Percentiles rank a stretch among this genome's conserved stretches.
phyloP scores from a whole-genome alignment of 306 rosid genomes.

The Vicia faba region DNA sequence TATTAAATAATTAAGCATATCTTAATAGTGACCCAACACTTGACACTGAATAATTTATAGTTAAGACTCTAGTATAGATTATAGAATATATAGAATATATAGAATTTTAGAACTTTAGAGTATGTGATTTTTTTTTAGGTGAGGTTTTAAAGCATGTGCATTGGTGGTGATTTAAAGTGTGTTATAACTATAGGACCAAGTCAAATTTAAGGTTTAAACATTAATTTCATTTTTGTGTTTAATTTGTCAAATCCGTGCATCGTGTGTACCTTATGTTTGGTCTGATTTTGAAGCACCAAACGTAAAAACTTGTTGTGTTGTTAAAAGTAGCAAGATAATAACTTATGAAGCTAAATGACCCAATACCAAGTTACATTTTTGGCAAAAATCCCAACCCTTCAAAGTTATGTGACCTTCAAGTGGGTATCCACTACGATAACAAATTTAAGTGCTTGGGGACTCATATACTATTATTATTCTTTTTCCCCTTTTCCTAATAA shows the following conservation, averaged over 20 bases:
- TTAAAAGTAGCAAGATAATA: conserved; percentile 30
- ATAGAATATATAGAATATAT: too few relatives aligned
- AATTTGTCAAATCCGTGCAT: conserved; percentile 37
- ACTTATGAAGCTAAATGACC: conserved; percentile 1
- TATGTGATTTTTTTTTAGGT: conserved; percentile 21
- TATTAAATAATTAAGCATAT: conserved; percentile 18
- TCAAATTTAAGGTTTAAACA: conserved; percentile 32
- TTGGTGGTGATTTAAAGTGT: conserved; percentile 22
- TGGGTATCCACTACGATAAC: conserved; percentile 44
- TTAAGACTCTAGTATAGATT: too few relatives aligned
- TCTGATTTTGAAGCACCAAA: conserved; percentile 27
- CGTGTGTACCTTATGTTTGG: conserved; percentile 36
- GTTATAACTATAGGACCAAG: conserved; percentile 9
- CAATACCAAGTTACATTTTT: conserved; percentile 10
- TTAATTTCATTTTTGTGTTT: conserved; percentile 22
- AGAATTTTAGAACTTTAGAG: conserved; percentile 25
- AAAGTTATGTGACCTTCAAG: conserved; percentile 10
- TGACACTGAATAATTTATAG: too few relatives aligned
- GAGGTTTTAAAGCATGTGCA: conserved; percentile 23
- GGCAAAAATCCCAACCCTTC: conserved; percentile 39
- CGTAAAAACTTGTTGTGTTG: conserved; percentile 14
- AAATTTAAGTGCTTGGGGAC: conserved; percentile 56
- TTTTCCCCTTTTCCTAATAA: conserved; percentile 9
- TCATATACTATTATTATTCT: conserved; percentile 34
- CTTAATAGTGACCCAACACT: conserved; percentile 4